Evolutionary conservation across 331 rosid species (phyloP), one percentile per base, ranked within the genome.

Genomic region (Malus hybrid): DNA sequence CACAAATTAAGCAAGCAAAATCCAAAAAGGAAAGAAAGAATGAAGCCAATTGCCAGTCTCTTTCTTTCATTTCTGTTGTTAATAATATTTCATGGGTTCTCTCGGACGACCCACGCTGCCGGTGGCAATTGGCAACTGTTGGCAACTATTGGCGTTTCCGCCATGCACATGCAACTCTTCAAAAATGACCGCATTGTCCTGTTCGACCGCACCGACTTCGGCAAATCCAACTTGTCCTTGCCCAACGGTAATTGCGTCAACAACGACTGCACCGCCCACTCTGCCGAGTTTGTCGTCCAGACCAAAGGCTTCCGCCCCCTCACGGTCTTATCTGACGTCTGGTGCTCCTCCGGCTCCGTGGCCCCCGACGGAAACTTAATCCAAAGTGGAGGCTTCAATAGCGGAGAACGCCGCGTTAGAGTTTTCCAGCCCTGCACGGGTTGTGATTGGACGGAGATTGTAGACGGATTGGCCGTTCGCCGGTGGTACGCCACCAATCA

Each of bases 401-500:
- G 82, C 15, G 99, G 97, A 1, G 93, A 90, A 3, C 85, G 86
- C 2, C 16, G 75, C 0, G 90, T 88, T 10, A 80, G 97, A 73
- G 34, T 30, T 19, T 81, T 85, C 70, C 55, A 5, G 12, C 89
- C 99, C 0, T 94, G 97, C 19, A 5, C 80, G 18, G 65, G 44
- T 1, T 92, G 97, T 46, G 96, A 94, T 52, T 94, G 99, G 99
- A 48, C 63, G 3, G 99, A 94, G 63, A 1, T 62, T 0, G 24
- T 22, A 1, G 1, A 4, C 0, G 88, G 74, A 2, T 78, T 94
- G 0, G 67, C 70, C 0, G 89, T 73, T 4, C 71, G 82, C 6
- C 76, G 97, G 42, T 94, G 99, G 99, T 94, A 94, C 18, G 83
- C 97, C 2, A 90, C 96, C 74, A 89, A 88, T 84, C 99, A 94